Evolutionary conservation across 1,139 yeast species (phyloP), one percentile per base, ranked within the genome.

Genomic region (Nematodospora anomalae): DNA sequence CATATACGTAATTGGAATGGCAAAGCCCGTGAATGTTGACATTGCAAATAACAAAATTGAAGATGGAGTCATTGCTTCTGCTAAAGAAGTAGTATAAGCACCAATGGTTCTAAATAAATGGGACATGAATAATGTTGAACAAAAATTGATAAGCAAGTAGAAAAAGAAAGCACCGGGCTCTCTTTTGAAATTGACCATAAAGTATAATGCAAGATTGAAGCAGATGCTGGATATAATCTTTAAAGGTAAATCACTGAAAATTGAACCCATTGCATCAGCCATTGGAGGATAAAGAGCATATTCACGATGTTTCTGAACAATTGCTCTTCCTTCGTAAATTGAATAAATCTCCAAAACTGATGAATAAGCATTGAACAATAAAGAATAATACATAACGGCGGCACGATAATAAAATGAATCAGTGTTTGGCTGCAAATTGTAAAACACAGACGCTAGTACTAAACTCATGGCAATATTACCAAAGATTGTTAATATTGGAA

Each of bases 381-480:
- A 62, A 30, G 79, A 76, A 56, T 76, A 79, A 58, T 78, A 79
- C 50, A 79, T 51, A 28, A 75, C 64, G 46, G 81, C 80, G 49
- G 79, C 75, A 52, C 83, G 67, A 35, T 74, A 74, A 49, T 71
- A 78, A 34, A 79, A 76, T 36, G 82, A 79, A 15, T 55, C 51
- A 4, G 84, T 76, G 21, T 65, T 60, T 2, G 58, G 55, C 28
- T 67, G 63, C 42, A 76, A 62, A 46, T 73, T 71, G 54, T 74
- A 79, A 52, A 72, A 79, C 53, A 87, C 78, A 1, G 95, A 85
- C 3, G 90, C 76, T 38, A 85, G 62, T 42, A 87, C 64, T 42
- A 87, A 69, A 24, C 86, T 85, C 84, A 85, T 81, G n/a, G 75
- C 60, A n/a, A 76, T 62, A 53, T 85, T 83, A 44, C 86, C 85